These are phyloP conservation scores for Erythrobasidium hasegawianum DNA, from an alignment of 1,284 basidiomycete species.

Conservation along the genomic window DNA sequence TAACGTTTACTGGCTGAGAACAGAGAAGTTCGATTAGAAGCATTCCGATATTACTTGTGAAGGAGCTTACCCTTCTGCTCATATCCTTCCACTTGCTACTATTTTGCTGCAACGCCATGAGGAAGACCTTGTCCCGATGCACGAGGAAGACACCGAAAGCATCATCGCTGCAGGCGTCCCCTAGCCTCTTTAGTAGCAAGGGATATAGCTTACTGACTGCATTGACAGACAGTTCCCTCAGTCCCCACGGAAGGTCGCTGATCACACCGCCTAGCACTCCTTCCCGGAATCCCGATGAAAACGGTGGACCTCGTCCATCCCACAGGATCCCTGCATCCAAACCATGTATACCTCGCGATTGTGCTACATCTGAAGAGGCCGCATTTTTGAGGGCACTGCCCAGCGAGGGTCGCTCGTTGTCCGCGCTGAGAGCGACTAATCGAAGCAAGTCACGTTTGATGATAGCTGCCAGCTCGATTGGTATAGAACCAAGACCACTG, in stretches of 20 bases:
- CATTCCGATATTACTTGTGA: background rate
- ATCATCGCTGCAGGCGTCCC: background rate
- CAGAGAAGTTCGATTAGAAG: background rate
- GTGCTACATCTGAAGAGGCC: background rate
- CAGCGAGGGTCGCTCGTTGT: conserved; percentile 21
- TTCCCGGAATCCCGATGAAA: conserved; percentile 15
- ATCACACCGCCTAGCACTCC: conserved; percentile 15
- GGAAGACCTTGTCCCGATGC: conserved; percentile 21
- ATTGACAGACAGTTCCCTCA: conserved; percentile 15
- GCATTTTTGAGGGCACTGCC: background rate
- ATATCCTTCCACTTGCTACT: conserved; percentile 12
- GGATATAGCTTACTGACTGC: conserved; percentile 18
- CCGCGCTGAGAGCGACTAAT: background rate
- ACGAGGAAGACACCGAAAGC: conserved; percentile 17
- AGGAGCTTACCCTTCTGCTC: background rate
- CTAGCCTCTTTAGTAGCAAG: conserved; percentile 14
- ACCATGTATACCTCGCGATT: background rate
- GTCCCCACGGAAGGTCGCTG: conserved; percentile 29
- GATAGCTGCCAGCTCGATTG: conserved; percentile 16
- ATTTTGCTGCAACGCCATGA: conserved; percentile 5
- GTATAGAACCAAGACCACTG: conserved; percentile 23
- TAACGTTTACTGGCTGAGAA: conserved; percentile 10
- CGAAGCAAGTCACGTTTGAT: conserved; percentile 1
- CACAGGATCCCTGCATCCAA: conserved; percentile 9
- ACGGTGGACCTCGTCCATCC: conserved; percentile 4